Conservation (phyloP, 2,329 filamentous ascomycete genomes). For the Fusarium verrucosum region DNA sequence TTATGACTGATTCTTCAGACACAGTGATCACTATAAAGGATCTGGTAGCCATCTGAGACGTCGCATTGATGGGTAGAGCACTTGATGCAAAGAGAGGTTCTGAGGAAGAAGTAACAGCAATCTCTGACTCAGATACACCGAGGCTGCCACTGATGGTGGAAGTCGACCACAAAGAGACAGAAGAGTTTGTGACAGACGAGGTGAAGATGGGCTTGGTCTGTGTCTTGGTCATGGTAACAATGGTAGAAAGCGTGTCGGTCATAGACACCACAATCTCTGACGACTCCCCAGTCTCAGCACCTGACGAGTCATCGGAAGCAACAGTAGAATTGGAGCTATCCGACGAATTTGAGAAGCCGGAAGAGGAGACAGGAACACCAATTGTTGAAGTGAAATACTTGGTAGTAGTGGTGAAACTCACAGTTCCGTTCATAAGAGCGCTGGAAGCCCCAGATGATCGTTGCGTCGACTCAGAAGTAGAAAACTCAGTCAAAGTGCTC, state of each 20-base stretch:
- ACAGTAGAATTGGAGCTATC: background rate
- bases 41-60: background rate
- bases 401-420: slow-evolving; percentile 12
- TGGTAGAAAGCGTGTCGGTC: slow-evolving; percentile 1
- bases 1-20: slow-evolving; percentile 26
- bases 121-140: background rate
- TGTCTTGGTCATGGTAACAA: background rate
- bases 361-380: background rate
- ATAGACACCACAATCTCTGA: background rate
- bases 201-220: background rate
- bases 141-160: background rate
- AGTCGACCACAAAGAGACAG: background rate
- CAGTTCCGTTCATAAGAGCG: background rate
- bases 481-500: background rate
- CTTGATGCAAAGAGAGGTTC: slow-evolving; percentile 9
- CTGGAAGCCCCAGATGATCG: background rate
- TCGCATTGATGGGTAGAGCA: slow-evolving; percentile 12
- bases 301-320: slow-evolving; percentile 2
- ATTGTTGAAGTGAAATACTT: slow-evolving; percentile 2
- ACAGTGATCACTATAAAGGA: slow-evolving; percentile 18
- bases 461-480: background rate
- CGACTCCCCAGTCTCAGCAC: background rate
- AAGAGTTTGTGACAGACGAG: background rate
- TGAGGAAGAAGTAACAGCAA: slow-evolving; percentile 2
- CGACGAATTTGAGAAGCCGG: background rate